These are phyloP conservation scores for Leptomonas pyrrhocoris DNA, from an alignment of 208 protist species.

Conservation along the genomic window DNA sequence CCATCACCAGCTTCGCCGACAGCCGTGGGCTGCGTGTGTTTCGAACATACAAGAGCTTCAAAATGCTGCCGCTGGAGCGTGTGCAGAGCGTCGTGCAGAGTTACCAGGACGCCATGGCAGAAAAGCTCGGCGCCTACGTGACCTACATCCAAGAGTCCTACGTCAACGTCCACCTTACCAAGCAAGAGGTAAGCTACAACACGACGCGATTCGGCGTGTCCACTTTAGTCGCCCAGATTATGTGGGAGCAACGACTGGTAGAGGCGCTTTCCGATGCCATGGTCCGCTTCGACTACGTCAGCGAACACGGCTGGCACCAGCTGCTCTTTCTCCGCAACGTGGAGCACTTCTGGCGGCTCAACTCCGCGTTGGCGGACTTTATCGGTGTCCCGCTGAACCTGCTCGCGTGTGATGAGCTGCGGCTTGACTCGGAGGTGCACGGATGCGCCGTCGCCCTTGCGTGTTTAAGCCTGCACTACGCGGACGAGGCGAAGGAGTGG, in stretches of 20 bases:
- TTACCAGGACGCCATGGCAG: slow-evolving; percentile 67
- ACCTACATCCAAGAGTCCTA: slow-evolving; percentile 73
- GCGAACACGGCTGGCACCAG: slow-evolving; percentile 86
- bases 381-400: slow-evolving; percentile 59
- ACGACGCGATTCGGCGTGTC: slow-evolving; percentile 65
- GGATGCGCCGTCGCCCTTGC: slow-evolving; percentile 86
- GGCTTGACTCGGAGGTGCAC: slow-evolving; percentile 65
- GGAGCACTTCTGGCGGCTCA: slow-evolving; percentile 80
- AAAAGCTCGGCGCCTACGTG: slow-evolving; percentile 66
- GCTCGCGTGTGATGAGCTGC: slow-evolving; percentile 48
- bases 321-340: slow-evolving; percentile 86
- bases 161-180: slow-evolving; percentile 59
- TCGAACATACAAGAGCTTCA: slow-evolving; percentile 75
- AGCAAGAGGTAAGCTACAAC: slow-evolving; percentile 50
- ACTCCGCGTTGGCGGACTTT: slow-evolving; percentile 71
- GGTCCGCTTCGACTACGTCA: slow-evolving; percentile 70
- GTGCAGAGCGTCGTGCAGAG: slow-evolving; percentile 67
- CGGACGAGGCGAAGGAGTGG: slow-evolving; percentile 75
- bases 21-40: slow-evolving; percentile 49
- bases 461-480: slow-evolving; percentile 78
- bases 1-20: slow-evolving; percentile 22
- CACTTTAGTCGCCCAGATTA: slow-evolving; percentile 52
- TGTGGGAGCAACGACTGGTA: slow-evolving; percentile 75
- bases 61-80: slow-evolving; percentile 66
- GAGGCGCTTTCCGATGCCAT: slow-evolving; percentile 59